Percentiles rank a stretch among this genome's conserved stretches.
Evolutionary conservation across 164 flowering plant species (phyloP).

Genomic region (Buxus sempervirens): DNA sequence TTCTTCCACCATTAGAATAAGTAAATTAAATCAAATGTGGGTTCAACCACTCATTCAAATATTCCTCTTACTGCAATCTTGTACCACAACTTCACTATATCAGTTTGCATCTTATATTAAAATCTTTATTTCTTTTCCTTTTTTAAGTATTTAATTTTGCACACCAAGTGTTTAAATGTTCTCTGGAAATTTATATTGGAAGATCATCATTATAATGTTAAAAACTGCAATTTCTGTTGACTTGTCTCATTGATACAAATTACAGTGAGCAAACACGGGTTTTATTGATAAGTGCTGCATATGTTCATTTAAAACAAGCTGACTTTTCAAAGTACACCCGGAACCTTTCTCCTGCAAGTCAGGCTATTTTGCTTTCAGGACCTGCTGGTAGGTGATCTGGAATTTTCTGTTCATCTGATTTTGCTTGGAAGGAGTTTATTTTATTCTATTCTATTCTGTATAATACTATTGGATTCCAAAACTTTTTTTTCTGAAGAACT

Average conservation of each 20-base stretch:
- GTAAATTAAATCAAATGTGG: too few relatives aligned
- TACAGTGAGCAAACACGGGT: slow-evolving; percentile 87
- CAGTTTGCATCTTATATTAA: too few relatives aligned
- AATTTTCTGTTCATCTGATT: background rate
- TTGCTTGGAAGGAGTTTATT: background rate
- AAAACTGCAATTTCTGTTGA: background rate
- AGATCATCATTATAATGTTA: background rate
- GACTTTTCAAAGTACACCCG: slow-evolving; percentile 75
- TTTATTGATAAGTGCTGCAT: slow-evolving; percentile 87
- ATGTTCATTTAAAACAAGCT: slow-evolving; percentile 78
- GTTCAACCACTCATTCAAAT: too few relatives aligned
- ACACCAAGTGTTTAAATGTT: too few relatives aligned
- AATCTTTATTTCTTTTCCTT: too few relatives aligned
- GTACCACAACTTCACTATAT: too few relatives aligned
- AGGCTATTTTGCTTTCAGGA: slow-evolving; percentile 87
- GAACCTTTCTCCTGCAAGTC: slow-evolving; percentile 90
- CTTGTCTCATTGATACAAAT: slow-evolving; percentile 10
- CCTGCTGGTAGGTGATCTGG: slow-evolving; percentile 70
- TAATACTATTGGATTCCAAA: slow-evolving; percentile 7
- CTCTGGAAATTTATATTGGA: background rate
- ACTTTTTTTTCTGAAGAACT: slow-evolving; percentile 45
- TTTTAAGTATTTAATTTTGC: too few relatives aligned
- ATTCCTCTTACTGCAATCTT: too few relatives aligned
- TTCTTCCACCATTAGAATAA: too few relatives aligned
- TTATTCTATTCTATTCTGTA: background rate